Evolutionary conservation across 1,139 yeast genomes (phyloP).

Genomic region (Geotrichum phurueaensis): DNA sequence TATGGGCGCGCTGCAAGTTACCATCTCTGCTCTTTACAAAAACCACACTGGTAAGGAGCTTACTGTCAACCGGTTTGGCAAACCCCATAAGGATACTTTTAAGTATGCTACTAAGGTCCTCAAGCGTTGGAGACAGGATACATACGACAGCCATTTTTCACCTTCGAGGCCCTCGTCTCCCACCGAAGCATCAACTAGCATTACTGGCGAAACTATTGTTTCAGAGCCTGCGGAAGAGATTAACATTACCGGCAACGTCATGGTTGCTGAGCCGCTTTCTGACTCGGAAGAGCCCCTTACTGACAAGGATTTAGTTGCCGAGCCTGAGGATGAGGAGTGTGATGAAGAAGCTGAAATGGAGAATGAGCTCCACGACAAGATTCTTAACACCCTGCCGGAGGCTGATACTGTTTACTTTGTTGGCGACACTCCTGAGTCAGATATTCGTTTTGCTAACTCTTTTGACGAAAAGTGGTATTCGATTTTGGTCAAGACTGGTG

Average conservation of each 20-base stretch:
- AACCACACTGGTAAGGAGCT: conserved; percentile 77
- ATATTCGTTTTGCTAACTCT: conserved; percentile 79
- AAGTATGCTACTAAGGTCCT: conserved; percentile 72
- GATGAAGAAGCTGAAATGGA: conserved; percentile 30
- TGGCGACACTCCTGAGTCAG: conserved; percentile 91
- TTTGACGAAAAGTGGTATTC: conserved; percentile 82
- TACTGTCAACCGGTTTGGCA: conserved; percentile 73
- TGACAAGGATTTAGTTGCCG: conserved; percentile 16
- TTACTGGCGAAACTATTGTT: background rate
- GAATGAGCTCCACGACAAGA: conserved; percentile 17
- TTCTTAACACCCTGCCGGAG: conserved; percentile 51
- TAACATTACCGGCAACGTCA: conserved; percentile 1
- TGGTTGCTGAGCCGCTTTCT: conserved; percentile 34
- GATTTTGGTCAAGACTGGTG: conserved; percentile 80
- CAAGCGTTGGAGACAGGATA: conserved; percentile 70
- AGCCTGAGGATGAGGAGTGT: conserved; percentile 9
- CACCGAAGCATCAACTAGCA: conserved; percentile 1
- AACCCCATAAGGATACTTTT: conserved; percentile 80
- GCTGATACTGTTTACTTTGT: conserved; percentile 83
- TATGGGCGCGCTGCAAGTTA: conserved; percentile 84
- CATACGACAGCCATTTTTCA: conserved; percentile 42
- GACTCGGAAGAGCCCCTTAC: conserved; percentile 30
- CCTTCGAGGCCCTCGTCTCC: conserved; percentile 15
- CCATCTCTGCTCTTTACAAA: conserved; percentile 72
- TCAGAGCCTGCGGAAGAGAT: conserved; percentile 3